Conservation (phyloP, 257 asterid genomes). For the Lithospermum erythrorhizon region DNA sequence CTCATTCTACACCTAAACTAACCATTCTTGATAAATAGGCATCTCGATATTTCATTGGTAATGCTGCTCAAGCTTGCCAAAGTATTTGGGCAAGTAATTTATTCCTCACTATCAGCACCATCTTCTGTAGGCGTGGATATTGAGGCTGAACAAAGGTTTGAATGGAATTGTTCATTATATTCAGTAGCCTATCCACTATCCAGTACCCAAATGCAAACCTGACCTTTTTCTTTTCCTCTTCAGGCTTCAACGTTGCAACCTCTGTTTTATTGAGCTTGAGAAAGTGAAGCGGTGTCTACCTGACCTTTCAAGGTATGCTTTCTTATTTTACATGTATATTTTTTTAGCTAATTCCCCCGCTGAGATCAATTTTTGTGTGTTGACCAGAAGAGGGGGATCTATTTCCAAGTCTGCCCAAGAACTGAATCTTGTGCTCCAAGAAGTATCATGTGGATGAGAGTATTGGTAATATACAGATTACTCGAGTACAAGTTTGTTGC, state of each 20-base stretch:
- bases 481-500: conserved; percentile 9
- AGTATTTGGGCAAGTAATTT: conserved; percentile 81
- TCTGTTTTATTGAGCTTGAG: conserved; percentile 88
- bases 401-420: conserved; percentile 83
- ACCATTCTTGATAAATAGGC: conserved; percentile 41
- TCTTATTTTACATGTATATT: conserved; percentile 8
- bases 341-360: conserved; percentile 3
- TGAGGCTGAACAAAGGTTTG: conserved; percentile 92
- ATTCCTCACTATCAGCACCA: conserved; percentile 70
- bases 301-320: conserved; percentile 52
- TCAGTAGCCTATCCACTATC: neutral
- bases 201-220: conserved; percentile 5
- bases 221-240: conserved; percentile 14
- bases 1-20: conserved; percentile 12
- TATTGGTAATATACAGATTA: conserved; percentile 11
- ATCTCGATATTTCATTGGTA: conserved; percentile 71
- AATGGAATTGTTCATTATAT: conserved; percentile 11
- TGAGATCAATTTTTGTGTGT: conserved; percentile 6
- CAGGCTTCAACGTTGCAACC: conserved; percentile 91
- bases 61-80: conserved; percentile 83
- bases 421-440: conserved; percentile 75
- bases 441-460: conserved; percentile 44
- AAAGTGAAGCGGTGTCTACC: conserved; percentile 65
- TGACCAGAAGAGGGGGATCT: conserved; percentile 81
- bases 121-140: conserved; percentile 92